phyloP scores from a whole-genome alignment of 2,329 filamentous ascomycete genomes.

The Aspergillus niger region DNA sequence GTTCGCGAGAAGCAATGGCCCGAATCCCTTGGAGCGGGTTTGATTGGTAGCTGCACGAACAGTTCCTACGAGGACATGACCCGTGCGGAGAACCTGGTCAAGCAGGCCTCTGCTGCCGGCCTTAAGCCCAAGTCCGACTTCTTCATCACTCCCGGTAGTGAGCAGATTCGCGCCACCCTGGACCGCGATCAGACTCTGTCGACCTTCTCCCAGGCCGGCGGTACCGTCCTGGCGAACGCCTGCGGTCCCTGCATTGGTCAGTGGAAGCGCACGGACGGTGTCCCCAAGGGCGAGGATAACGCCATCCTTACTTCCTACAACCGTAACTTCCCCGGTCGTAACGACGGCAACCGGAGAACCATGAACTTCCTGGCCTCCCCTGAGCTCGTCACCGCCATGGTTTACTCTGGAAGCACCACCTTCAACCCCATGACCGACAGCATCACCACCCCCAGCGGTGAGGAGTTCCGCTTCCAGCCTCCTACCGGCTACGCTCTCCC shows the following conservation, averaged over 20 bases:
- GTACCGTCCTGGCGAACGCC: conserved; percentile 88
- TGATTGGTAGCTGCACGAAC: conserved; percentile 98
- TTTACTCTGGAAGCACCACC: conserved; percentile 85
- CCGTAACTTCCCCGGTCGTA: conserved; percentile 95
- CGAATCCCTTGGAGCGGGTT: conserved; percentile 81
- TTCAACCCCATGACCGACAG: conserved; percentile 95
- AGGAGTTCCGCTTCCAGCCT: conserved; percentile 80
- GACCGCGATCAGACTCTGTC: conserved; percentile 84
- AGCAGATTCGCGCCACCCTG: conserved; percentile 93
- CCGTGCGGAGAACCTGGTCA: conserved; percentile 86
- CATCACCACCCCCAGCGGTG: conserved; percentile 76
- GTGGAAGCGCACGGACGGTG: conserved; percentile 88
- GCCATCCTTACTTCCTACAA: conserved; percentile 98
- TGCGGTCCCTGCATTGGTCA: conserved; percentile 93
- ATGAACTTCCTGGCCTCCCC: conserved; percentile 99
- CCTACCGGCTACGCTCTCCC: conserved; percentile 65
- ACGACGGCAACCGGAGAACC: conserved; percentile 92
- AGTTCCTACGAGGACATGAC: conserved; percentile 99
- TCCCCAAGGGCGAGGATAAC: conserved; percentile 82
- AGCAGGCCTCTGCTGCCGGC: conserved; percentile 86
- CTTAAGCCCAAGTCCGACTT: conserved; percentile 87
- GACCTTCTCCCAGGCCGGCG: conserved; percentile 83
- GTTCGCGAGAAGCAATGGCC: conserved; percentile 89
- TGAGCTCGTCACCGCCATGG: conserved; percentile 94
- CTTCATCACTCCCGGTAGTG: conserved; percentile 94